phyloP scores from a whole-genome alignment of 148 eudicot genomes.

The Rheum nobile region DNA sequence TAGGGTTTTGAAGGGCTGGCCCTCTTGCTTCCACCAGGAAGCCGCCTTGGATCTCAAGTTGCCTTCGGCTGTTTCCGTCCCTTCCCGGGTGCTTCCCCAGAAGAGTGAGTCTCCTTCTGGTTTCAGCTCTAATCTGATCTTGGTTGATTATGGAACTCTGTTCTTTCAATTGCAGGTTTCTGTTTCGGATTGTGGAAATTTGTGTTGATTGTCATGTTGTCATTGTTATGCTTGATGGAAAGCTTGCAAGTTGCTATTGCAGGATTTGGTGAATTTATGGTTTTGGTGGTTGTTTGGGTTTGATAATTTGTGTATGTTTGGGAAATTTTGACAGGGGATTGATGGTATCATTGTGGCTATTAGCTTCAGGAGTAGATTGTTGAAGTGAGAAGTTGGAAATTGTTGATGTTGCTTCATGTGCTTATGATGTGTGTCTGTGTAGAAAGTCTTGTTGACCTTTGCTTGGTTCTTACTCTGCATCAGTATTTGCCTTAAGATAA shows the following conservation, averaged over 20 bases:
- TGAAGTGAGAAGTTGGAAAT: neutral
- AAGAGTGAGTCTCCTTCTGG: constrained; percentile 52
- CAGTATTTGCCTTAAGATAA: neutral
- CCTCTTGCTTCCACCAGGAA: constrained; percentile 51
- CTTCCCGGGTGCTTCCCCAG: constrained; percentile 45
- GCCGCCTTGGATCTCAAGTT: constrained; percentile 38
- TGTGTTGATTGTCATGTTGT: neutral
- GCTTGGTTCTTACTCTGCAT: neutral
- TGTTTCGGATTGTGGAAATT: neutral
- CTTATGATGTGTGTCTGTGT: neutral
- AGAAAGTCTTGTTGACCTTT: neutral
- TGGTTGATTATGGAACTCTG: neutral
- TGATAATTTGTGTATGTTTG: neutral
- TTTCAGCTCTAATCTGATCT: neutral
- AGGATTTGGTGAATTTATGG: neutral
- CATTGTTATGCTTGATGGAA: neutral
- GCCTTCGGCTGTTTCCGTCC: constrained; percentile 23
- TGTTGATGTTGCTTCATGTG: neutral
- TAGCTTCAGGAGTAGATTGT: neutral
- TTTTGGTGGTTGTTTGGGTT: neutral
- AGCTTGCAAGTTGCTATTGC: neutral
- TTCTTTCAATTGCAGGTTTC: neutral
- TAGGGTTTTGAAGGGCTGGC: constrained; percentile 75
- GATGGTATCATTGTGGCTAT: neutral
- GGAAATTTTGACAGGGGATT: neutral